Evolutionary conservation across 208 protist genomes (phyloP), one percentile per base, ranked within the genome.

Genomic region (Acanthamoeba royreba): DNA sequence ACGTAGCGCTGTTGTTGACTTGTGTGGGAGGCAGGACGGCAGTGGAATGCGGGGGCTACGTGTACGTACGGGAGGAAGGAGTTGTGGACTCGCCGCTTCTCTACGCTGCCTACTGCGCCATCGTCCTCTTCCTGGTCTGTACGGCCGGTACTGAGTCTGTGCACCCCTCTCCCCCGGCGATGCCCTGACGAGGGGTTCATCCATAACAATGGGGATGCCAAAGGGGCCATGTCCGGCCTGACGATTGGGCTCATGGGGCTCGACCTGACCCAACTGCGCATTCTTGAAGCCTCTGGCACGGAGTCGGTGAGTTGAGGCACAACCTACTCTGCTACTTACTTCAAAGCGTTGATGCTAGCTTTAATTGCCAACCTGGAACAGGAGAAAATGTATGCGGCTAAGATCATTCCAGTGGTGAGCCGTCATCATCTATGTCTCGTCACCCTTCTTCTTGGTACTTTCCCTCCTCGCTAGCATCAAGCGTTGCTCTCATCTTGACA

Each of bases 171-270:
- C n/a, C n/a, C n/a, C n/a, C n/a, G n/a, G n/a, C n/a, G n/a, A n/a
- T n/a, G n/a, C n/a, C n/a, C n/a, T n/a, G n/a, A n/a, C n/a, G n/a
- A n/a, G n/a, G n/a, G n/a, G n/a, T 35, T 74, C 74, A 31, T 72
- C 49, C 11, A 31, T 79, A 17, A 9, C 19, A 11, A 42, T 9
- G 28, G n/a, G n/a, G n/a, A n/a, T n/a, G n/a, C n/a, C n/a, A n/a
- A n/a, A n/a, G 93, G 88, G 22, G 35, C 52, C 22, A 85, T 92
- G 77, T 93, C 55, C 15, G 94, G 94, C 15, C 42, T 96, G 4
- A 96, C 93, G 42, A 35, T 96, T 28, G 94, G 72, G 42, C 63
- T 95, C 43, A 33, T 96, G 47, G 92, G 63, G 33, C n/a, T 96
- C 17, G 94, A 96, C 42, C 15, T 85, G 19, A 94, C 79, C 40